A percentile compares a stretch with the other conserved stretches of the same genome.
Evolutionary conservation across 177 flowering plant species (phyloP).

Genomic region (Vitis hybrid): DNA sequence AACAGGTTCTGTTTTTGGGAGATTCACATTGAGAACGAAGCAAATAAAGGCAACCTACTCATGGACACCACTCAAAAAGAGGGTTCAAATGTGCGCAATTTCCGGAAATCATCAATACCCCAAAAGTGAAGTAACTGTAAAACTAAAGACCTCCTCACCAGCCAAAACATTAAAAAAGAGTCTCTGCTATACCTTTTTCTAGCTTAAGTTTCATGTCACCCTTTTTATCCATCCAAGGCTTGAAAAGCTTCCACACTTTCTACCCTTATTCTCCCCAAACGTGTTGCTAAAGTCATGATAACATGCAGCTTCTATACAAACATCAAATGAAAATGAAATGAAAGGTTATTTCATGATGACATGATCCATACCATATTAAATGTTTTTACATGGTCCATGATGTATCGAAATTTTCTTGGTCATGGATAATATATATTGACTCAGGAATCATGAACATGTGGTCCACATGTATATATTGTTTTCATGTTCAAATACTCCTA

Average conservation of each 20-base stretch:
- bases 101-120: slow-evolving; percentile 29
- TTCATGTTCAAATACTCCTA: no score
- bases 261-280: slow-evolving; percentile 16
- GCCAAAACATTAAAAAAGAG: neutral
- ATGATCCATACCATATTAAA: neutral
- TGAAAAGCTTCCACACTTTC: slow-evolving; percentile 19
- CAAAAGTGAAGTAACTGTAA: slow-evolving; percentile 11
- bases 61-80: slow-evolving; percentile 13
- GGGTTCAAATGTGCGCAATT: slow-evolving; percentile 32
- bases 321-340: neutral
- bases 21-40: neutral
- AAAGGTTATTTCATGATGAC: neutral
- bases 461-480: no score
- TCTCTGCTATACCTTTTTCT: neutral
- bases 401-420: no score
- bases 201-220: neutral
- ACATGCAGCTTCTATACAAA: slow-evolving; percentile 5
- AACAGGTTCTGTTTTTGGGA: slow-evolving; percentile 3
- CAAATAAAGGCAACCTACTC: slow-evolving; percentile 9
- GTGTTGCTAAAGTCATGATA: slow-evolving; percentile 28
- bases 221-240: neutral
- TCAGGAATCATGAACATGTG: no score
- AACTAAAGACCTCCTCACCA: neutral
- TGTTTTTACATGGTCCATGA: neutral
- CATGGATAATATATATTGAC: no score